Evolutionary conservation across 176 grass and related monocot genomes (phyloP).

Genomic region (Juncus inflexus): DNA sequence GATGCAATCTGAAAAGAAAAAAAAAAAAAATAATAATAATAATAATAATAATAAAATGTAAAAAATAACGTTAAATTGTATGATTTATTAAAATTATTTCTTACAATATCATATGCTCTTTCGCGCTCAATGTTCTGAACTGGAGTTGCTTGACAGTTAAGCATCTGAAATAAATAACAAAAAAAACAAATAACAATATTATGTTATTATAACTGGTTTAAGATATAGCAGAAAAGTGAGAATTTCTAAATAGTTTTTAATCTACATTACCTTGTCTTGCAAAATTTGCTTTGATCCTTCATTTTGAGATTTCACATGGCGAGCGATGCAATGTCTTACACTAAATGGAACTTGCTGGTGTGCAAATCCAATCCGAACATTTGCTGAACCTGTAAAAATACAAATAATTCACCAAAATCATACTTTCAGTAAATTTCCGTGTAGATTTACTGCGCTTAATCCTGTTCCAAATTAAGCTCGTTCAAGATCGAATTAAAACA

Average conservation of each 20-base stretch:
- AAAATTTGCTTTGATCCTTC: slow-evolving; percentile 33
- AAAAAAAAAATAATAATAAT: slow-evolving; percentile 23
- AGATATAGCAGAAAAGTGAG: slow-evolving; percentile 15
- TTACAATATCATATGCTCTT: slow-evolving; percentile 89
- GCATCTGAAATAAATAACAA: slow-evolving; percentile 43
- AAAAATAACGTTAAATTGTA: slow-evolving; percentile 9
- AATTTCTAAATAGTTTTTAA: slow-evolving; percentile 4
- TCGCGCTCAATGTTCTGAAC: slow-evolving; percentile 59
- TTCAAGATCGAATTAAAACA: background rate
- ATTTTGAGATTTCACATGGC: slow-evolving; percentile 30
- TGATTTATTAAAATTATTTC: slow-evolving; percentile 3
- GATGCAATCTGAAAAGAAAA: slow-evolving; percentile 91
- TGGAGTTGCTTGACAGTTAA: slow-evolving; percentile 52
- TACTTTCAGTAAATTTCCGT: background rate
- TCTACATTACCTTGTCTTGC: slow-evolving; percentile 60
- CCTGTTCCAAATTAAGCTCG: background rate
- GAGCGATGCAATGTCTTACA: slow-evolving; percentile 69
- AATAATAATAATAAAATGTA: background rate
- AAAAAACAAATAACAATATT: background rate
- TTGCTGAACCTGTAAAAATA: slow-evolving; percentile 53
- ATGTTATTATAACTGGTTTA: slow-evolving; percentile 11
- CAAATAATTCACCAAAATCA: slow-evolving; percentile 3
- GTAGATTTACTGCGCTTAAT: background rate
- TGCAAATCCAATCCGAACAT: slow-evolving; percentile 80
- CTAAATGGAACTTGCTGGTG: slow-evolving; percentile 84